phyloP scores from a whole-genome alignment of 345 rosid species.

The Microthlaspi erraticum region DNA sequence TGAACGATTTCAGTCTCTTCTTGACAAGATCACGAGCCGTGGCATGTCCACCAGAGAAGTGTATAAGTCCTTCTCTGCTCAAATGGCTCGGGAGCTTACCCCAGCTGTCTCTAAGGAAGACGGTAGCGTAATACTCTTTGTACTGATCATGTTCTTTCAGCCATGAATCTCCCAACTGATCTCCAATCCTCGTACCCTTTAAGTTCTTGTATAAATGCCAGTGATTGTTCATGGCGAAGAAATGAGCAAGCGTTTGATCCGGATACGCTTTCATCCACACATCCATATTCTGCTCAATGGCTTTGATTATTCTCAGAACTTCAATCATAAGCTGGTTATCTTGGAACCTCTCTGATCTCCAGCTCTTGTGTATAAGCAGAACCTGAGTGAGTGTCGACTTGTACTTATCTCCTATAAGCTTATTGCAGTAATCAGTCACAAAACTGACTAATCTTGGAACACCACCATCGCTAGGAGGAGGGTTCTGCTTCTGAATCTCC shows the following conservation, averaged over 20 bases:
- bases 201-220: slow-evolving; percentile 86
- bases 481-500: slow-evolving; percentile 78
- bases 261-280: slow-evolving; percentile 81
- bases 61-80: slow-evolving; percentile 93
- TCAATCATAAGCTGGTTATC: slow-evolving; percentile 76
- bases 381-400: slow-evolving; percentile 81
- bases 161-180: slow-evolving; percentile 81
- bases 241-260: slow-evolving; percentile 59
- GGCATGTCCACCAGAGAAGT: slow-evolving; percentile 98
- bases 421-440: slow-evolving; percentile 87
- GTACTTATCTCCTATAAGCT: slow-evolving; percentile 80
- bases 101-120: slow-evolving; percentile 88
- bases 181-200: slow-evolving; percentile 85
- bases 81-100: slow-evolving; percentile 86
- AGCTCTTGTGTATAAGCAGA: slow-evolving; percentile 84
- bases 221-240: slow-evolving; percentile 91
- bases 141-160: slow-evolving; percentile 83
- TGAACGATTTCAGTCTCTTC: slow-evolving; percentile 83
- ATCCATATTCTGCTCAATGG: slow-evolving; percentile 77
- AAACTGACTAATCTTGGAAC: slow-evolving; percentile 82
- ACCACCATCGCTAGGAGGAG: slow-evolving; percentile 84
- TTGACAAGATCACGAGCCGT: slow-evolving; percentile 99
- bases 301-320: slow-evolving; percentile 68
- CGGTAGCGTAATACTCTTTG: slow-evolving; percentile 70
- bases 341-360: slow-evolving; percentile 93